These are phyloP conservation scores for Xylaria multiplex DNA, from an alignment of 2,329 filamentous ascomycete genomes.

Conservation along the genomic window DNA sequence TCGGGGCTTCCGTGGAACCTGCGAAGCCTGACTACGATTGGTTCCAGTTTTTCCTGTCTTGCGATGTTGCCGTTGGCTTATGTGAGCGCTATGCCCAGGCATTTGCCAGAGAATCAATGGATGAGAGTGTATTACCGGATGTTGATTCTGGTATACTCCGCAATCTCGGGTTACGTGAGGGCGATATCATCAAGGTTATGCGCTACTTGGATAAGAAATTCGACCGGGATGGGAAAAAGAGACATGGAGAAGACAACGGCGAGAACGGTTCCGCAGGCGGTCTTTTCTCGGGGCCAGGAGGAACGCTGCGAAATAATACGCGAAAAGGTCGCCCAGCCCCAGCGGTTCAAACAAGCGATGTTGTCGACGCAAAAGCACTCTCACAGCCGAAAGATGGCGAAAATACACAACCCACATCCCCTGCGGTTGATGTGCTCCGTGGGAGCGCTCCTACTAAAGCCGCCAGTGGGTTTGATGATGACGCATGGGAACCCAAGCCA, in stretches of 20 bases:
- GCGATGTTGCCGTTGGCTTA: conserved; percentile 89
- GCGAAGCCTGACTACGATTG: conserved; percentile 87
- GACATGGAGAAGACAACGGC: conserved; percentile 57
- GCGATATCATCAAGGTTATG: conserved; percentile 96
- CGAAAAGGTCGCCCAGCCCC: conserved; percentile 90
- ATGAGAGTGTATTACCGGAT: conserved; percentile 89
- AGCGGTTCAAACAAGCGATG: conserved; percentile 84
- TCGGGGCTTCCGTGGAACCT: conserved; percentile 71
- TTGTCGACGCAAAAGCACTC: conserved; percentile 88
- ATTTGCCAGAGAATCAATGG: conserved; percentile 93
- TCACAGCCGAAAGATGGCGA: conserved; percentile 66
- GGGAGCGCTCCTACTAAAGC: conserved; percentile 49
- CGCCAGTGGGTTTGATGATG: conserved; percentile 79
- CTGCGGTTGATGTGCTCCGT: conserved; percentile 44
- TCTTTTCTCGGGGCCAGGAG: conserved; percentile 93
- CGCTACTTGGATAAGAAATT: conserved; percentile 85
- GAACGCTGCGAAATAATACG: conserved; percentile 91
- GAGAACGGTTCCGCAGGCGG: conserved; percentile 68
- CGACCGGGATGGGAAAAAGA: conserved; percentile 70
- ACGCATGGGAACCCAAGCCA: conserved; percentile 96
- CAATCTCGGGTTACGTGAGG: conserved; percentile 92
- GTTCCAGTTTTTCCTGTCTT: conserved; percentile 97
- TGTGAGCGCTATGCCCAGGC: conserved; percentile 94
- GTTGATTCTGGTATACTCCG: conserved; percentile 85
- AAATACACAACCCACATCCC: conserved; percentile 54